phyloP scores from a whole-genome alignment of 371 early-diverging fungal species.

The Saksenaea oblongispora region DNA sequence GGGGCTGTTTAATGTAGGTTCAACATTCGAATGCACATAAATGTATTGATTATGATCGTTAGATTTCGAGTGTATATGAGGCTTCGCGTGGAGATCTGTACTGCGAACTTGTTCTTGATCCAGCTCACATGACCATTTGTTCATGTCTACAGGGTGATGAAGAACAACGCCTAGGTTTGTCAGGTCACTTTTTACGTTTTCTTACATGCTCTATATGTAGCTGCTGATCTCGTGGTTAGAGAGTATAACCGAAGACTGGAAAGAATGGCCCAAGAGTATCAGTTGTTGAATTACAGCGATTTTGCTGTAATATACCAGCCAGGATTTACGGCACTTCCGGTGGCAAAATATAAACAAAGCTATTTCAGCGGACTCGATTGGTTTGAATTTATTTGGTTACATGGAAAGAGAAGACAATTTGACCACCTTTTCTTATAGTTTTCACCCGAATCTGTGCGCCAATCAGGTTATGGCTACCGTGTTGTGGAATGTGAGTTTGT shows the following conservation, averaged over 20 bases:
- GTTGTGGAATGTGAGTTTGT: constrained; percentile 60
- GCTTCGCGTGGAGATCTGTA: constrained; percentile 59
- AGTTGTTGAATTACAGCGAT: constrained; percentile 28
- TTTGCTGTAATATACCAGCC: constrained; percentile 70
- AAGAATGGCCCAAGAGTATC: constrained; percentile 51
- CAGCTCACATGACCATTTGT: constrained; percentile 52
- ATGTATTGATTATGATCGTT: not conserved
- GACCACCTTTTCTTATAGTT: constrained; percentile 36
- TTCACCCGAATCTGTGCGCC: constrained; percentile 67
- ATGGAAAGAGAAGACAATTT: constrained; percentile 2
- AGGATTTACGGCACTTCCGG: constrained; percentile 55
- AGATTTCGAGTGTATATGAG: constrained; percentile 59
- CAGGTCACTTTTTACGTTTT: not conserved
- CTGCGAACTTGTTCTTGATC: constrained; percentile 56
- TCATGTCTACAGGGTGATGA: constrained; percentile 54
- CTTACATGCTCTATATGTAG: constrained; percentile 23
- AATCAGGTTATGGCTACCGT: constrained; percentile 66
- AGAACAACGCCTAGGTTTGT: constrained; percentile 45
- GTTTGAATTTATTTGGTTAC: constrained; percentile 24
- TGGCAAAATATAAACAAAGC: constrained; percentile 53
- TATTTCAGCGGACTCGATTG: constrained; percentile 68
- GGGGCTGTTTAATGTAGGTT: constrained; percentile 57
- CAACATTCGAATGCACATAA: not conserved
- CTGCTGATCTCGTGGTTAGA: constrained; percentile 52
- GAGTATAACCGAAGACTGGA: constrained; percentile 61